Percentiles rank a stretch among this genome's conserved stretches.
phyloP scores from a whole-genome alignment of 2,329 filamentous ascomycete species.

The Colletotrichum cuscutae region DNA sequence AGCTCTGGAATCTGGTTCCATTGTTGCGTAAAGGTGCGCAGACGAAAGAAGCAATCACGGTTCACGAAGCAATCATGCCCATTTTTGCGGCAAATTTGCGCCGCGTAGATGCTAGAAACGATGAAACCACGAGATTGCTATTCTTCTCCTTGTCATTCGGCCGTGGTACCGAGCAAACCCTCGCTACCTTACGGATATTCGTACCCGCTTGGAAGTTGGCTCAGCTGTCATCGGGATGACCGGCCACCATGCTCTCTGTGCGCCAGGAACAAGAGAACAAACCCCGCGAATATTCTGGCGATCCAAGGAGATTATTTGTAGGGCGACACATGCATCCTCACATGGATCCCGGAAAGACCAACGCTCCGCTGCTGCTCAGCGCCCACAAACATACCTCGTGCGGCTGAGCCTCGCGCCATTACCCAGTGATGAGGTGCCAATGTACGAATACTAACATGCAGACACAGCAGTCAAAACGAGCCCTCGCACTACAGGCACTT shows the following conservation, averaged over 20 bases:
- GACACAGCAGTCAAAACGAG: not conserved
- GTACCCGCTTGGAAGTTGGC: not conserved
- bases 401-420: not conserved
- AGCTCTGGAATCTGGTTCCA: not conserved
- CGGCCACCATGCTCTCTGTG: not conserved
- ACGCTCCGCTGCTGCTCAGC: not conserved
- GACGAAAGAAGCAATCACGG: not conserved
- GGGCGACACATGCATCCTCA: slow-evolving; percentile 2
- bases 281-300: not conserved
- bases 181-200: not conserved
- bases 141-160: slow-evolving; percentile 2
- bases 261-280: slow-evolving; percentile 10
- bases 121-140: not conserved
- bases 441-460: slow-evolving; percentile 2
- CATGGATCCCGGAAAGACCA: slow-evolving; percentile 1
- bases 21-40: not conserved
- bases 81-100: not conserved
- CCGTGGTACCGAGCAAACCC: not conserved
- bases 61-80: not conserved
- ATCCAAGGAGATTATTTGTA: slow-evolving; percentile 1
- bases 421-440: not conserved
- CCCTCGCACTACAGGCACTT: slow-evolving; percentile 27
- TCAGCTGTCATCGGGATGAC: not conserved
- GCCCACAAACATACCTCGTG: not conserved
- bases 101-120: not conserved